Conservation (phyloP, 345 rosid genomes). For the Populus ilicifolia region DNA sequence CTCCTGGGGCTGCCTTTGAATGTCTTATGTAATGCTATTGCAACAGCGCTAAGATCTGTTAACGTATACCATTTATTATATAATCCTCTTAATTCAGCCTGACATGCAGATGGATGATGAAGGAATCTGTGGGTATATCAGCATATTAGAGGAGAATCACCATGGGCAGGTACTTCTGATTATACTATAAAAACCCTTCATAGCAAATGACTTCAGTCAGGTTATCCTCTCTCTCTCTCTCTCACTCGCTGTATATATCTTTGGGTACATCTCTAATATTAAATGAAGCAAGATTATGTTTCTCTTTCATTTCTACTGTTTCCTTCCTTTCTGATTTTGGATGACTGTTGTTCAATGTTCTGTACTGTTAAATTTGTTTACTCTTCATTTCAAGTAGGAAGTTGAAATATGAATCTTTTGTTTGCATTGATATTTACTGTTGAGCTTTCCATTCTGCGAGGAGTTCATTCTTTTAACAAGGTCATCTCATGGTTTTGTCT, state of each 20-base stretch:
- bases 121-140: constrained; percentile 55
- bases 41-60: background rate
- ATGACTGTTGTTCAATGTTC: background rate
- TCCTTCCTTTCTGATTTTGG: background rate
- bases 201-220: constrained; percentile 1
- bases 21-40: constrained; percentile 5
- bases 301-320: background rate
- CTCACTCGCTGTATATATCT: background rate
- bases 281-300: background rate
- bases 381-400: background rate
- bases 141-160: constrained; percentile 56
- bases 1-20: constrained; percentile 9
- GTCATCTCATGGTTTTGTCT: constrained; percentile 6
- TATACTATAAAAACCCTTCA: constrained; percentile 1
- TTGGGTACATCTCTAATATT: background rate
- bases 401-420: constrained; percentile 2
- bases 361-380: background rate
- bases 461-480: background rate
- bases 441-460: constrained; percentile 14
- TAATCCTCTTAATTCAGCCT: constrained; percentile 43
- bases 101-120: constrained; percentile 51
- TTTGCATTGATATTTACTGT: background rate
- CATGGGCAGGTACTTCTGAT: constrained; percentile 56
- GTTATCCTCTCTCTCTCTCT: background rate
- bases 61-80: constrained; percentile 9